Percentiles rank a stretch among this genome's conserved stretches.
Evolutionary conservation across 2,329 filamentous ascomycete species (phyloP).

Genomic region (Colletotrichum sp.): DNA sequence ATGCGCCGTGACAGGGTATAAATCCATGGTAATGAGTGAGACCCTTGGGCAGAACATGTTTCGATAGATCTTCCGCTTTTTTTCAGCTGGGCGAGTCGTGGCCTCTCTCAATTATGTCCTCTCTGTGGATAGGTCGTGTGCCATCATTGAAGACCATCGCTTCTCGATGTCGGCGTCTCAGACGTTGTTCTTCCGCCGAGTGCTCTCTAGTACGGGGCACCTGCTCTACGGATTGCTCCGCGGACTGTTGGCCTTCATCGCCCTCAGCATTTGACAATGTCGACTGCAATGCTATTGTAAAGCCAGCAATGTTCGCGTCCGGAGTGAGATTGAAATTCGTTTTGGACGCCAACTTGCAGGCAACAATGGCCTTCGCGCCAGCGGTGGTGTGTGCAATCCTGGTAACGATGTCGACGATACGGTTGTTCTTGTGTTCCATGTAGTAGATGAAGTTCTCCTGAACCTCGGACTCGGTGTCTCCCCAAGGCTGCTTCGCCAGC

Average conservation of each 20-base stretch:
- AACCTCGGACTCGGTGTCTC: constrained; percentile 56
- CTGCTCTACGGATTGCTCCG: constrained; percentile 34
- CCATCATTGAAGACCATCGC: constrained; percentile 92
- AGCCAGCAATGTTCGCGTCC: constrained; percentile 22
- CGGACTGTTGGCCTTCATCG: constrained; percentile 25
- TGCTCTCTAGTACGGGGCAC: constrained; percentile 52
- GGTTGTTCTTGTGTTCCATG: constrained; percentile 54
- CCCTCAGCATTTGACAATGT: constrained; percentile 34
- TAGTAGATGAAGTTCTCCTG: constrained; percentile 60
- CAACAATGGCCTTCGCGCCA: constrained; percentile 58
- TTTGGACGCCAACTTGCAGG: constrained; percentile 51
- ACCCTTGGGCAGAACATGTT: neutral
- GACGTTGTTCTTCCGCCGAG: constrained; percentile 70
- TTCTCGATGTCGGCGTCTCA: constrained; percentile 79
- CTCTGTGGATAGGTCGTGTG: constrained; percentile 73
- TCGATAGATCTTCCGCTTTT: neutral
- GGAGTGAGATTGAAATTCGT: constrained; percentile 17
- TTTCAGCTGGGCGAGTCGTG: constrained; percentile 43
- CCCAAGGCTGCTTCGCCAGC: constrained; percentile 77
- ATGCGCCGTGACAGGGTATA: neutral
- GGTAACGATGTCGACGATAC: constrained; percentile 57
- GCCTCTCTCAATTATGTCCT: constrained; percentile 79
- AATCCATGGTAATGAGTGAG: neutral
- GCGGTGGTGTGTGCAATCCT: constrained; percentile 52
- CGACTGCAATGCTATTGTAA: constrained; percentile 40